A percentile compares a stretch with the other conserved stretches of the same genome.
Evolutionary conservation across 176 grass and related monocot genomes (phyloP).

Genomic region (Cenchrus americanus): DNA sequence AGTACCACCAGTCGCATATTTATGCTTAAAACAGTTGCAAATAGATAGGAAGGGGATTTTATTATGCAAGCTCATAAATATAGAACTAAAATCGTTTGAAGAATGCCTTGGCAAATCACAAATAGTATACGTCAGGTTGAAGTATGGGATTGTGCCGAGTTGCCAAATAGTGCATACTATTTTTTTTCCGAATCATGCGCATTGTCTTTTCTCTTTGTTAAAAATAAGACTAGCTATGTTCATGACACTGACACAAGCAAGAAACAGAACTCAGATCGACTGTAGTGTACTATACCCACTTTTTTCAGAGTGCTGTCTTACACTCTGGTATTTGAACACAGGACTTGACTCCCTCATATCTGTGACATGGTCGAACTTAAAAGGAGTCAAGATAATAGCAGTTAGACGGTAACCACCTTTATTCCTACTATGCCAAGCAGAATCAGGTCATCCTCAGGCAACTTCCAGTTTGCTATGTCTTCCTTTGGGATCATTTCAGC

Average conservation of each 20-base stretch:
- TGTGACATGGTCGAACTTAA: neutral
- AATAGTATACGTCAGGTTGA: neutral
- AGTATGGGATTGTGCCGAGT: neutral
- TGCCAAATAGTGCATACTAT: neutral
- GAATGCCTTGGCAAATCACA: neutral
- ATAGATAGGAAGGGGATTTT: neutral
- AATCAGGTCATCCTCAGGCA: conserved; percentile 86
- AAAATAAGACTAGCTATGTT: neutral
- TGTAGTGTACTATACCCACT: neutral
- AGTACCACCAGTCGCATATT: neutral
- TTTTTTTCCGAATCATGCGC: neutral
- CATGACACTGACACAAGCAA: neutral
- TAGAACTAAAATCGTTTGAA: conserved; percentile 4
- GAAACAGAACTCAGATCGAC: neutral
- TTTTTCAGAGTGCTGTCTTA: neutral
- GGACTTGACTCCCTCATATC: neutral
- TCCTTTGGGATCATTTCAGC: conserved; percentile 56
- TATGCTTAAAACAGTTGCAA: conserved; percentile 25
- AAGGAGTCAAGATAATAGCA: too few relatives aligned
- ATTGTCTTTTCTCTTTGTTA: neutral
- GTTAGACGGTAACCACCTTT: conserved; percentile 45
- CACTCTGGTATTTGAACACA: conserved; percentile 2
- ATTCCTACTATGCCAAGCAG: conserved; percentile 87
- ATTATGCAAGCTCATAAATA: neutral
- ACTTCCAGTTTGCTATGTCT: conserved; percentile 76